These are phyloP conservation scores for Pythium brachiatum DNA, from an alignment of 352 stramenopile species.

Conservation along the genomic window DNA sequence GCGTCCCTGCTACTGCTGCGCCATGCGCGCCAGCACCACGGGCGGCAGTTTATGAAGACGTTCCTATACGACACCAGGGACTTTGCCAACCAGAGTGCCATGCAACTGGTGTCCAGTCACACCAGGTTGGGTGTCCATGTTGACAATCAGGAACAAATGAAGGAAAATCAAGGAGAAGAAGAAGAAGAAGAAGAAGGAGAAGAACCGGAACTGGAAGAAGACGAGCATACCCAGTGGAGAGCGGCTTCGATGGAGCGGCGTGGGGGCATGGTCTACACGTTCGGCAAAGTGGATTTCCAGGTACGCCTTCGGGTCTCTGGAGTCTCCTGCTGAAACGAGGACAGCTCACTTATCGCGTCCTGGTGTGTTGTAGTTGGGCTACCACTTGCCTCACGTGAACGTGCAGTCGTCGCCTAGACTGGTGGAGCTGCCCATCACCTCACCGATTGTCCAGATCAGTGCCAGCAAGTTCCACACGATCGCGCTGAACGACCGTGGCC, in stretches of 20 bases:
- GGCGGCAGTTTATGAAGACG: conserved; percentile 45
- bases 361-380: conserved; percentile 48
- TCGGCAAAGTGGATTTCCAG: conserved; percentile 85
- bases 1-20: conserved; percentile 69
- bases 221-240: not conserved
- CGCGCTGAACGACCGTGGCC: conserved; percentile 51
- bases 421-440: conserved; percentile 52
- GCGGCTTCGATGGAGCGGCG: conserved; percentile 6
- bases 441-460: conserved; percentile 62
- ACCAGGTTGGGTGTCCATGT: not conserved
- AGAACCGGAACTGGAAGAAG: not conserved
- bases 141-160: conserved; percentile 13
- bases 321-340: not conserved
- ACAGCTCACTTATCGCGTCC: conserved; percentile 6
- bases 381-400: conserved; percentile 79
- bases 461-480: conserved; percentile 83
- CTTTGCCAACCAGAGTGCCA: conserved; percentile 50
- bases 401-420: conserved; percentile 63
- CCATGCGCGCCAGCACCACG: conserved; percentile 47
- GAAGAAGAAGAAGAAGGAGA: conserved; percentile 8
- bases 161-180: conserved; percentile 5
- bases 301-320: conserved; percentile 30
- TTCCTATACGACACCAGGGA: conserved; percentile 55
- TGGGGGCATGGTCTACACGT: conserved; percentile 72
- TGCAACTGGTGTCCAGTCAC: conserved; percentile 55